Evolutionary conservation across 2,329 filamentous ascomycete species (phyloP).

Genomic region (Cordyceps tenuipes): DNA sequence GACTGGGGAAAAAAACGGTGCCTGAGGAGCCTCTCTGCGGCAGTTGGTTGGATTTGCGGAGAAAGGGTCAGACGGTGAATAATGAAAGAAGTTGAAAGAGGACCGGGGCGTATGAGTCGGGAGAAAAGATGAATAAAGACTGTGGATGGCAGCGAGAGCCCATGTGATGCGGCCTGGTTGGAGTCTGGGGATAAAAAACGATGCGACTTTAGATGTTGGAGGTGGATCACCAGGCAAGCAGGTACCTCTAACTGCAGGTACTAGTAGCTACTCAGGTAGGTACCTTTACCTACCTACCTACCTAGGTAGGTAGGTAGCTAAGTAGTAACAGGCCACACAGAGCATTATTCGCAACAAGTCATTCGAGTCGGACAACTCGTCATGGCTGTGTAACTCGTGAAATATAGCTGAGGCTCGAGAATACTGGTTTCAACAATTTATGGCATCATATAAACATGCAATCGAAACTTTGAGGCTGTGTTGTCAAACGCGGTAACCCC

Average conservation of each 20-base stretch:
- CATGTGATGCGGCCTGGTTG: constrained; percentile 11
- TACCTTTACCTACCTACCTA: too few species aligned
- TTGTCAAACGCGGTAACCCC: too few species aligned
- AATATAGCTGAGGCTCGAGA: too few species aligned
- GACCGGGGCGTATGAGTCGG: background rate
- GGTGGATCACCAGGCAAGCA: constrained; percentile 9
- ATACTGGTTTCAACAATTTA: too few species aligned
- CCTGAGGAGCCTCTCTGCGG: background rate
- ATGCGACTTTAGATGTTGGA: constrained; percentile 7
- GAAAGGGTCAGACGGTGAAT: background rate
- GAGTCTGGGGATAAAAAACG: constrained; percentile 10
- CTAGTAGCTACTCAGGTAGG: too few species aligned
- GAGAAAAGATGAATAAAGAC: background rate
- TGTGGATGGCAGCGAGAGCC: constrained; percentile 8
- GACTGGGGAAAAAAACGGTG: background rate
- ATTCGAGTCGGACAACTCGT: too few species aligned
- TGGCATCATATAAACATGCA: too few species aligned
- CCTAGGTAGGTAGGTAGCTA: too few species aligned
- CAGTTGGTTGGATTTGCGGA: background rate
- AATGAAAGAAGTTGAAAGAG: background rate
- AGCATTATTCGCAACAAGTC: background rate
- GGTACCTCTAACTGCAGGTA: too few species aligned
- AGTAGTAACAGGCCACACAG: too few species aligned
- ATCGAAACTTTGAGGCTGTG: too few species aligned
- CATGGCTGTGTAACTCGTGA: too few species aligned